phyloP scores from a whole-genome alignment of 805 yeast genomes.

The Wickerhamiella lipophila region DNA sequence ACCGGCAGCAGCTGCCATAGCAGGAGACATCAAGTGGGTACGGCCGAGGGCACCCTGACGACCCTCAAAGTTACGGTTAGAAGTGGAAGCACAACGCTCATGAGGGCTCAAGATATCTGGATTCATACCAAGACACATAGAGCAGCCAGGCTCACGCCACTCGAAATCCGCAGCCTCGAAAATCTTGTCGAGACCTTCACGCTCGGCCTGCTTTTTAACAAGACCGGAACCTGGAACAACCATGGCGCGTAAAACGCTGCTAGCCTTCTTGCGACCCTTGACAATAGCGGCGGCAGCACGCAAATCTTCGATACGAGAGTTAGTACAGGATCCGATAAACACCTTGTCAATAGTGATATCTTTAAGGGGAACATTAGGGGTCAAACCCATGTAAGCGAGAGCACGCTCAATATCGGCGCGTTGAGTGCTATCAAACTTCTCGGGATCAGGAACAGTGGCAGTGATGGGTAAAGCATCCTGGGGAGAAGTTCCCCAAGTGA shows the following conservation, averaged over 20 bases:
- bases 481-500: constrained; percentile 99
- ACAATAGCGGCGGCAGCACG: constrained; percentile 92
- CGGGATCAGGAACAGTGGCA: constrained; percentile 82
- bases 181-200: constrained; percentile 84
- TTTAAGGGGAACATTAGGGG: constrained; percentile 64
- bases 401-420: constrained; percentile 85
- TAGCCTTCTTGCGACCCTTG: constrained; percentile 78
- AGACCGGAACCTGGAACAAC: constrained; percentile 98
- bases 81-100: constrained; percentile 97
- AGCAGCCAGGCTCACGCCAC: constrained; percentile 99
- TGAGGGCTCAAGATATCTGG: constrained; percentile 91
- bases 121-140: constrained; percentile 99
- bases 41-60: constrained; percentile 96
- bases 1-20: constrained; percentile 99
- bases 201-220: constrained; percentile 85
- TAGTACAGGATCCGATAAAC: constrained; percentile 96
- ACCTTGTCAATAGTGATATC: constrained; percentile 81
- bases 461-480: constrained; percentile 96
- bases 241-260: constrained; percentile 64
- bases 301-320: constrained; percentile 92
- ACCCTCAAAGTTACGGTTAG: constrained; percentile 97
- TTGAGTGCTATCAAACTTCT: constrained; percentile 50
- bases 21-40: constrained; percentile 96
- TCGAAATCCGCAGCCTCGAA: constrained; percentile 88
- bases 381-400: constrained; percentile 80